A percentile compares a stretch with the other conserved stretches of the same genome.
Conservation (phyloP, 306 rosid genomes). For the Alnus glutinosa region DNA sequence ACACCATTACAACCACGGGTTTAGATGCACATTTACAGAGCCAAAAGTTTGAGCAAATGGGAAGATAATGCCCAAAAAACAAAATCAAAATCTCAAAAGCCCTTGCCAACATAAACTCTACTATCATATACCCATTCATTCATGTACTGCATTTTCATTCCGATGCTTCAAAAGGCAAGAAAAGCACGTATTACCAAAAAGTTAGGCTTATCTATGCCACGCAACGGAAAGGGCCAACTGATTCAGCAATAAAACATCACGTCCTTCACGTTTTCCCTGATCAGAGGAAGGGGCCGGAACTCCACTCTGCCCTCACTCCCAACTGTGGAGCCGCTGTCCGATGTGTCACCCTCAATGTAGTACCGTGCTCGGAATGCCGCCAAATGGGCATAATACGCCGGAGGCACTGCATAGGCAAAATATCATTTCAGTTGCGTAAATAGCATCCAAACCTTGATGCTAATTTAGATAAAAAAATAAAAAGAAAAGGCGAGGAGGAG, state of each 20-base stretch:
- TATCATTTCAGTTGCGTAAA: background rate
- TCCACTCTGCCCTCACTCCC: background rate
- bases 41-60: too few relatives aligned
- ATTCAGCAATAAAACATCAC: constrained; percentile 47
- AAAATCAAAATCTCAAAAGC: too few relatives aligned
- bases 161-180: background rate
- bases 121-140: background rate
- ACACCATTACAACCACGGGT: too few relatives aligned
- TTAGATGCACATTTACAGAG: too few relatives aligned
- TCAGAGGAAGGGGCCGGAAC: constrained; percentile 24
- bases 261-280: constrained; percentile 37
- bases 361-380: constrained; percentile 37
- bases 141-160: background rate
- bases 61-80: too few relatives aligned
- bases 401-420: constrained; percentile 40
- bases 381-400: constrained; percentile 40
- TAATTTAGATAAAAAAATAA: background rate
- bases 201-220: background rate
- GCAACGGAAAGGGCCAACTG: background rate
- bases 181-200: background rate
- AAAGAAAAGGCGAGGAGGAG: too few relatives aligned
- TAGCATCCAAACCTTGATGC: too few relatives aligned
- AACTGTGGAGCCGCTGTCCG: constrained; percentile 26
- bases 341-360: constrained; percentile 31
- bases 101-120: too few relatives aligned